A percentile compares a stretch with the other conserved stretches of the same genome.
Evolutionary conservation across 768 basidiomycete species (phyloP).

Genomic region (Mycena alexandri): DNA sequence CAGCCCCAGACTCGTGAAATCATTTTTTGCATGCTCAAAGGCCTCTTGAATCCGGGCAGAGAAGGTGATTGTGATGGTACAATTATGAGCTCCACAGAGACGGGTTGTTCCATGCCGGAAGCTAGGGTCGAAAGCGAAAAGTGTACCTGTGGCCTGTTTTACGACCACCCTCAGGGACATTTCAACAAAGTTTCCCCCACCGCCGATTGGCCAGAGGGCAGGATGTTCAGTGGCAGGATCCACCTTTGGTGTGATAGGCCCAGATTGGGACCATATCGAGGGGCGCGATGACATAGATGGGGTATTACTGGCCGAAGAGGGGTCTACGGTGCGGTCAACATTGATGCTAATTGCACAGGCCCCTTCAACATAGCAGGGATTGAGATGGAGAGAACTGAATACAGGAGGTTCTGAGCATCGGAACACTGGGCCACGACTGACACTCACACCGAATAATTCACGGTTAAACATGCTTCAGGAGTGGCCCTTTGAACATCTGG

Average conservation of each 20-base stretch:
- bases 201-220: neutral
- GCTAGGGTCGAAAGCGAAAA: neutral
- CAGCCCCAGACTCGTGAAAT: slow-evolving; percentile 2
- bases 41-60: neutral
- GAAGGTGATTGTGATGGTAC: neutral
- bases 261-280: too few relatives aligned
- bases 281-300: too few relatives aligned
- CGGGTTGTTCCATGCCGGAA: slow-evolving; percentile 18
- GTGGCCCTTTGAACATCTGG: neutral
- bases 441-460: neutral
- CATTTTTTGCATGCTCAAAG: slow-evolving; percentile 1
- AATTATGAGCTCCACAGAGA: slow-evolving; percentile 12
- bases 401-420: too few relatives aligned
- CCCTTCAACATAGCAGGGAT: neutral
- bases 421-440: neutral
- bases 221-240: neutral
- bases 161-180: slow-evolving; percentile 13
- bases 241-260: too few relatives aligned
- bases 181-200: slow-evolving; percentile 19
- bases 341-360: slow-evolving; percentile 4
- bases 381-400: neutral
- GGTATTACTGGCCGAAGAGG: neutral
- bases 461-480: neutral
- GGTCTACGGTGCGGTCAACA: slow-evolving; percentile 5
- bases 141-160: neutral